Evolutionary conservation across 352 stramenopile species (phyloP).

Genomic region (Thraustochytrium sp.): DNA sequence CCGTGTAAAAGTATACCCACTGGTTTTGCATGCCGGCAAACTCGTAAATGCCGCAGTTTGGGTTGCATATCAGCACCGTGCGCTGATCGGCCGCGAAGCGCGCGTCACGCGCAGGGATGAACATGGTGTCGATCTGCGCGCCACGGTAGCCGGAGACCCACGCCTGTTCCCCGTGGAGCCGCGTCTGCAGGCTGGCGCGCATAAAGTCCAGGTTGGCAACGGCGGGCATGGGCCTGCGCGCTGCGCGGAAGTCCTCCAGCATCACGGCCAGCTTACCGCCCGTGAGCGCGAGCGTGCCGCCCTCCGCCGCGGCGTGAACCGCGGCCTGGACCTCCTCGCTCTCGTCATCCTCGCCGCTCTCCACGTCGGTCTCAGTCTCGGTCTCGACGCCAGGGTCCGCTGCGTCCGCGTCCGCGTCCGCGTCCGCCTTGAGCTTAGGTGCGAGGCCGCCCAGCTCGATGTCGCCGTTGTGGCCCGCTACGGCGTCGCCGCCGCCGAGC

Average conservation of each 20-base stretch:
- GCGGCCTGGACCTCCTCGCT: background rate
- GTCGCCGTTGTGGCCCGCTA: too few species aligned
- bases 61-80: slow-evolving; percentile 37
- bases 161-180: background rate
- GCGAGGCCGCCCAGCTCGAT: background rate
- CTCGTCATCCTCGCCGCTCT: background rate
- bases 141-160: background rate
- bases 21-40: slow-evolving; percentile 23
- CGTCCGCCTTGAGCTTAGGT: background rate
- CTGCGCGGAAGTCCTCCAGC: background rate
- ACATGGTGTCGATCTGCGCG: slow-evolving; percentile 24
- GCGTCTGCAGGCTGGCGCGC: background rate
- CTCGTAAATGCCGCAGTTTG: slow-evolving; percentile 36
- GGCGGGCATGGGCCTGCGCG: background rate
- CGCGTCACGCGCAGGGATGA: background rate
- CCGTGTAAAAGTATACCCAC: slow-evolving; percentile 37
- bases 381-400: background rate
- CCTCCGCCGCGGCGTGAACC: background rate
- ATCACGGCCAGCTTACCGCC: background rate
- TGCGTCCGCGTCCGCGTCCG: background rate
- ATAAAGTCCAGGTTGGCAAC: slow-evolving; percentile 35
- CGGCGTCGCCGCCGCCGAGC: background rate
- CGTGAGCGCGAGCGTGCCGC: background rate
- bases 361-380: background rate
- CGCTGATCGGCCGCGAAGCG: background rate